Conservation (phyloP, 345 rosid genomes). For the Pelargonium nanum region DNA sequence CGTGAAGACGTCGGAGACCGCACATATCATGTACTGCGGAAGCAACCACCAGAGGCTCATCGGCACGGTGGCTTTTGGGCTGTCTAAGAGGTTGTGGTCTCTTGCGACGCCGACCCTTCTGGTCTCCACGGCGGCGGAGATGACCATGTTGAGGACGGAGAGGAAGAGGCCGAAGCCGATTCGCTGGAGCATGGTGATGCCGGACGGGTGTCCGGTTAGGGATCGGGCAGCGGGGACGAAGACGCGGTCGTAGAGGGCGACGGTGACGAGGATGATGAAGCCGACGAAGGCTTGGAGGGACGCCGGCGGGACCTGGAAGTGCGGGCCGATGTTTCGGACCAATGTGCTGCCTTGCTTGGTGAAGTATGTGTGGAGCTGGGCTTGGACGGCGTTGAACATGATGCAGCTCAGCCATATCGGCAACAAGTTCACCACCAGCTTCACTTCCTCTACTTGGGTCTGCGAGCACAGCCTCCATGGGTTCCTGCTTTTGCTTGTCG, state of each 20-base stretch:
- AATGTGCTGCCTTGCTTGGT: slow-evolving; percentile 75
- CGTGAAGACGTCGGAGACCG: slow-evolving; percentile 52
- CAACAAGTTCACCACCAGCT: slow-evolving; percentile 51
- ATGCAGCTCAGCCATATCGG: slow-evolving; percentile 77
- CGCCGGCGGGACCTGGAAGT: slow-evolving; percentile 65
- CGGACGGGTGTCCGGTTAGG: slow-evolving; percentile 52
- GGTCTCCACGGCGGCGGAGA: slow-evolving; percentile 54
- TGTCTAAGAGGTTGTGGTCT: slow-evolving; percentile 39
- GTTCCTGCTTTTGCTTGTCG: slow-evolving; percentile 26
- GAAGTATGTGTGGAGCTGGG: slow-evolving; percentile 72
- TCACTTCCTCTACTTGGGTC: slow-evolving; percentile 86
- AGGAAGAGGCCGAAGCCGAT: slow-evolving; percentile 65
- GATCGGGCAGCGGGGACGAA: slow-evolving; percentile 53
- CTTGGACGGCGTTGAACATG: slow-evolving; percentile 51
- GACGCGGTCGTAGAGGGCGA: slow-evolving; percentile 53
- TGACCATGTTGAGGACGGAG: slow-evolving; percentile 46
- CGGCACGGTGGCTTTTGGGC: slow-evolving; percentile 47
- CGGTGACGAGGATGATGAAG: slow-evolving; percentile 46
- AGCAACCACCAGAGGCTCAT: slow-evolving; percentile 74
- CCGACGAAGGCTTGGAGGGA: slow-evolving; percentile 64
- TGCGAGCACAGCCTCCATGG: slow-evolving; percentile 76
- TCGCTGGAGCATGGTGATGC: slow-evolving; percentile 71
- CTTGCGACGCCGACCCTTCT: slow-evolving; percentile 46
- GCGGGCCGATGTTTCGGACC: slow-evolving; percentile 46
- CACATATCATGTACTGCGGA: slow-evolving; percentile 66